Percentiles rank a stretch among this genome's conserved stretches.
These are phyloP conservation scores for Silene coronaria DNA, from an alignment of 179 eudicot species.

Conservation along the genomic window DNA sequence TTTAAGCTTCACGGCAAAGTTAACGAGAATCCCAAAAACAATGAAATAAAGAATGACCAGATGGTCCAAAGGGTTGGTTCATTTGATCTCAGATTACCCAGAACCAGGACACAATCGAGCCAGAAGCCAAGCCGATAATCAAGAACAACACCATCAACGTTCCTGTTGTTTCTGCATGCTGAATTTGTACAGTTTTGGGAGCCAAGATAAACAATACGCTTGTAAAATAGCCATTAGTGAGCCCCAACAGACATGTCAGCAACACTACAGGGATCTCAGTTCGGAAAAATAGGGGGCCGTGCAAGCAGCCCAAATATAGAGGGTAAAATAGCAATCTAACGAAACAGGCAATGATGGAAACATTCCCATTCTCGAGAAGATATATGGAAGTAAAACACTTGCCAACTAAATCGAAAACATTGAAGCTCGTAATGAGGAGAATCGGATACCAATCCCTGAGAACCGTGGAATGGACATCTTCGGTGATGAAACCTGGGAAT, in stretches of 20 bases:
- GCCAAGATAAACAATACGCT: constrained; percentile 64
- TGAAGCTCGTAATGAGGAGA: constrained; percentile 54
- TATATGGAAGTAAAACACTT: constrained; percentile 58
- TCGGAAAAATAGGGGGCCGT: constrained; percentile 61
- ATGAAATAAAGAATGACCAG: background rate
- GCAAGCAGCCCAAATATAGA: constrained; percentile 59
- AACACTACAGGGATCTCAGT: constrained; percentile 68
- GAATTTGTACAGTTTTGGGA: constrained; percentile 57
- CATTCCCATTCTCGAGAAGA: constrained; percentile 48
- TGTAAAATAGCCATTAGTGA: constrained; percentile 75
- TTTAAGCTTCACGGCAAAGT: constrained; percentile 14
- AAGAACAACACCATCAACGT: constrained; percentile 65
- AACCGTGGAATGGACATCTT: constrained; percentile 61
- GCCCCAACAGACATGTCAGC: constrained; percentile 68
- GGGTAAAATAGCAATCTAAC: constrained; percentile 63
- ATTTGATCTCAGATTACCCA: constrained; percentile 58
- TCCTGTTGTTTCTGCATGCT: constrained; percentile 66
- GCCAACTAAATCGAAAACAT: constrained; percentile 73
- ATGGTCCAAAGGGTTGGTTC: background rate
- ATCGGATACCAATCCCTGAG: constrained; percentile 75
- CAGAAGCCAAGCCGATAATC: constrained; percentile 61
- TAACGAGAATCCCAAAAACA: constrained; percentile 13
- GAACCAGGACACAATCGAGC: constrained; percentile 74
- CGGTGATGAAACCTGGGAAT: constrained; percentile 79
- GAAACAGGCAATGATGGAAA: constrained; percentile 56